phyloP scores from a whole-genome alignment of 2,329 filamentous ascomycete species.

The Myotisia sp. region DNA sequence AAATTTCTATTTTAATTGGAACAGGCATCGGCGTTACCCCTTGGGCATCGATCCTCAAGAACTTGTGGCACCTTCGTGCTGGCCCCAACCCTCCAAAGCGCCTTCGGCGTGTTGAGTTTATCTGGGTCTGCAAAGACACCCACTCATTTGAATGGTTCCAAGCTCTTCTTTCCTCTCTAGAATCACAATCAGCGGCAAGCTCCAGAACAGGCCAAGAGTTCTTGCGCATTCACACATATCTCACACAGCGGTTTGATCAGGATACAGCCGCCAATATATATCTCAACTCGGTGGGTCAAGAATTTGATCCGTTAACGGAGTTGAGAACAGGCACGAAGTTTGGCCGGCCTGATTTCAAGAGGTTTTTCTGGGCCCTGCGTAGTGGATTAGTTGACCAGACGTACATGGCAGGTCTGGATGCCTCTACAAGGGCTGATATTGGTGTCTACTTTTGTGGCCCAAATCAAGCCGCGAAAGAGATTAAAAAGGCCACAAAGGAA shows the following conservation, averaged over 20 bases:
- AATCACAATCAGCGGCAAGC: conserved; percentile 64
- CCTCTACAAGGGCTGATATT: conserved; percentile 63
- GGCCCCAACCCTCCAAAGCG: conserved; percentile 77
- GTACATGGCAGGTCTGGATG: conserved; percentile 71
- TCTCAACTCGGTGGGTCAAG: conserved; percentile 80
- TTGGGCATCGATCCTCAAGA: conserved; percentile 80
- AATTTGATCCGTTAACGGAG: conserved; percentile 82
- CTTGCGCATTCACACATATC: conserved; percentile 92
- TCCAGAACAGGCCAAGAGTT: conserved; percentile 53
- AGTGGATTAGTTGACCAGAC: conserved; percentile 73
- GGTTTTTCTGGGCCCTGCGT: conserved; percentile 70
- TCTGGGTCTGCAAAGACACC: conserved; percentile 96
- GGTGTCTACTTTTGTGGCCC: conserved; percentile 98
- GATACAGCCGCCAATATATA: conserved; percentile 95
- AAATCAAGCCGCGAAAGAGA: conserved; percentile 63
- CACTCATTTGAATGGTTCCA: conserved; percentile 99
- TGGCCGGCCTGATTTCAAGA: conserved; percentile 75
- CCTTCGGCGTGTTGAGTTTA: conserved; percentile 90
- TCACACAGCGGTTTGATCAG: conserved; percentile 81
- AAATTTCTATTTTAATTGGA: conserved; percentile 63
- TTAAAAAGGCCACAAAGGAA: conserved; percentile 63
- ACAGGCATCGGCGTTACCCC: conserved; percentile 78
- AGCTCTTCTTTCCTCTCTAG: conserved; percentile 75
- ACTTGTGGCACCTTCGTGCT: conserved; percentile 93
- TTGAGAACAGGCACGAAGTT: conserved; percentile 84